Evolutionary conservation across 345 rosid species (phyloP), one percentile per base, ranked within the genome.

Genomic region (Hypericum perforatum): DNA sequence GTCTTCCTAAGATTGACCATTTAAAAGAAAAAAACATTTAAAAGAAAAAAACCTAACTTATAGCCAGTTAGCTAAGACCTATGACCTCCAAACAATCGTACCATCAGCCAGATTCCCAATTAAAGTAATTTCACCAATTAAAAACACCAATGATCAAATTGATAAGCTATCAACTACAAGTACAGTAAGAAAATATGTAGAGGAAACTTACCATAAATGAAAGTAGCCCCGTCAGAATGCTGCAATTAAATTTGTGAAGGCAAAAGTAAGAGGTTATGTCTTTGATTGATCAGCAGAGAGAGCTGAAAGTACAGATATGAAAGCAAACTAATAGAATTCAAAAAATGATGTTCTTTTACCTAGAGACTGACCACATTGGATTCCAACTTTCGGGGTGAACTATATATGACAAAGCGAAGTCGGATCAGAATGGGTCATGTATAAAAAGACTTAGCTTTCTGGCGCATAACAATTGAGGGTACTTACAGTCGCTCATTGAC

Each of bases 321-420:
- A 48, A 16, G 16, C 10, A 49, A 32, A 2, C 44, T 45, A 50
- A 53, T 43, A 47, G 12, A 22, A 14, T 52, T 5, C 43, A 16
- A 49, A 37, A 60, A 39, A 45, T 9, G 60, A 37, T 6, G 54
- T 41, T 45, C 14, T 41, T 54, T 14, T 78, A 92, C 97, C 98
- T 92, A 49, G 97, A 85, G 38, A 84, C 95, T 57, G 98, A 92
- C 98, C 98, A 92, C 97, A 92, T 92, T 4, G 98, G 98, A 56
- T 88, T 92, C 98, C 98, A 92, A 76, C 86, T 89, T 78, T 92
- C 97, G n/a, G 97, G 98, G 71, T 92, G 98, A 77, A 85, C 98
- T 92, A 77, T 42, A 74, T 65, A 60, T 70, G 57, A 52, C 8
- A 63, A 8, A 45, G 56, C 37, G 39, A 61, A 52, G 40, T 39